phyloP scores from a whole-genome alignment of 2,329 filamentous ascomycete species.

The Alternaria dauci region DNA sequence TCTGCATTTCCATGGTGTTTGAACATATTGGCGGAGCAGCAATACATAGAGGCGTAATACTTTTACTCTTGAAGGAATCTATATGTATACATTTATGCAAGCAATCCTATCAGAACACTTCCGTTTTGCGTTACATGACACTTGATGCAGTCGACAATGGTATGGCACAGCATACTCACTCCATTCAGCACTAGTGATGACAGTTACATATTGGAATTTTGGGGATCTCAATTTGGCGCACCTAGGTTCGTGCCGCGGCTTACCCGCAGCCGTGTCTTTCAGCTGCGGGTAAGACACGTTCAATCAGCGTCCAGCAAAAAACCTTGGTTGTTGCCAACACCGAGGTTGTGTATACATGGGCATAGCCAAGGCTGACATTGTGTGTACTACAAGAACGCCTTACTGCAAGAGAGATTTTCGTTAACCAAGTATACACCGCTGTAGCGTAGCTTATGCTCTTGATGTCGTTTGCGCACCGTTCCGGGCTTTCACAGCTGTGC shows the following conservation, averaged over 20 bases:
- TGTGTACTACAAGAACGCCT: background rate
- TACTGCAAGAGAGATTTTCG: background rate
- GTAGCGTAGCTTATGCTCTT: background rate
- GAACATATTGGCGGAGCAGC: background rate
- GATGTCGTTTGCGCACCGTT: background rate
- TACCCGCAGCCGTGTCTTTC: conserved; percentile 17
- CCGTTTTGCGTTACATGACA: background rate
- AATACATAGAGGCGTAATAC: background rate
- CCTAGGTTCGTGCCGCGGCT: conserved; percentile 20
- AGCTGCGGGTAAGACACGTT: conserved; percentile 9
- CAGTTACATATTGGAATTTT: background rate
- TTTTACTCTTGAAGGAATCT: background rate
- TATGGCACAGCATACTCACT: background rate
- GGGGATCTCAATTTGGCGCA: conserved; percentile 1
- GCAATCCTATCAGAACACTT: background rate
- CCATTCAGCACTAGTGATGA: conserved; percentile 4
- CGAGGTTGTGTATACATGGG: background rate
- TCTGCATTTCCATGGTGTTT: background rate
- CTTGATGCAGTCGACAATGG: background rate
- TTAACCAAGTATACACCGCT: background rate
- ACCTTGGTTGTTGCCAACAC: background rate
- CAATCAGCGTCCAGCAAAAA: conserved; percentile 8
- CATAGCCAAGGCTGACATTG: background rate
- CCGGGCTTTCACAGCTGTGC: background rate
- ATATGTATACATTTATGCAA: background rate